Evolutionary conservation across 2,329 filamentous ascomycete genomes (phyloP).

Genomic region (Zymoseptoria passerinii): DNA sequence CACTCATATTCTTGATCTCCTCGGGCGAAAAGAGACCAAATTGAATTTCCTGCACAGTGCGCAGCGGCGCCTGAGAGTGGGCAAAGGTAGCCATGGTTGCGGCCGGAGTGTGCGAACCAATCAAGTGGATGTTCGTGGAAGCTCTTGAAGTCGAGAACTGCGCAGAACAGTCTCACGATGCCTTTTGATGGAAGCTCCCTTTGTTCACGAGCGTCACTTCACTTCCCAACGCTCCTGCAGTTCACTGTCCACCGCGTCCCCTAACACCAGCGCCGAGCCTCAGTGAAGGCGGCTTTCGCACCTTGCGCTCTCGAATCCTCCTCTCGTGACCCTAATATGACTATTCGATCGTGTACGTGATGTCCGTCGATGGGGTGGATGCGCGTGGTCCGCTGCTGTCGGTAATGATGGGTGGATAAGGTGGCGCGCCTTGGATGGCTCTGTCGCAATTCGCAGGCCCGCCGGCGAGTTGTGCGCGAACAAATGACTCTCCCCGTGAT

Average conservation of each 20-base stretch:
- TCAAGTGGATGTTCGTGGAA: background rate
- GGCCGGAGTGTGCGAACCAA: constrained; percentile 17
- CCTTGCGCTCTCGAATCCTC: constrained; percentile 11
- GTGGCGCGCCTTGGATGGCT: constrained; percentile 6
- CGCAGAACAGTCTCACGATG: background rate
- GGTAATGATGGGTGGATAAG: constrained; percentile 11
- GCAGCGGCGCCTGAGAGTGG: constrained; percentile 89
- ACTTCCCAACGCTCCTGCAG: constrained; percentile 1
- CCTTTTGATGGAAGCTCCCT: constrained; percentile 2
- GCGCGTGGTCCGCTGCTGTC: constrained; percentile 18
- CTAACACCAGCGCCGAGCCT: constrained; percentile 26
- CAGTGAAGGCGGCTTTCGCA: constrained; percentile 24
- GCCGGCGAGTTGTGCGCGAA: constrained; percentile 22
- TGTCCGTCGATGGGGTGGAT: constrained; percentile 17
- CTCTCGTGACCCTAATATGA: constrained; percentile 10
- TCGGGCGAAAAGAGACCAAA: constrained; percentile 96
- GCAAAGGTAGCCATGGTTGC: constrained; percentile 84
- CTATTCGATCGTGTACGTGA: constrained; percentile 10
- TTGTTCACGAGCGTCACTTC: constrained; percentile 6
- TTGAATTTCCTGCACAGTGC: constrained; percentile 97
- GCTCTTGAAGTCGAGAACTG: background rate
- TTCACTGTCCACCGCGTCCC: constrained; percentile 20
- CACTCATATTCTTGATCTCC: constrained; percentile 98
- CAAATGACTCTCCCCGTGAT: constrained; percentile 9
- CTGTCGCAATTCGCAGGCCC: constrained; percentile 23